Conservation (phyloP, 2,329 filamentous ascomycete species). For the Colletotrichum lindemuthianum region DNA sequence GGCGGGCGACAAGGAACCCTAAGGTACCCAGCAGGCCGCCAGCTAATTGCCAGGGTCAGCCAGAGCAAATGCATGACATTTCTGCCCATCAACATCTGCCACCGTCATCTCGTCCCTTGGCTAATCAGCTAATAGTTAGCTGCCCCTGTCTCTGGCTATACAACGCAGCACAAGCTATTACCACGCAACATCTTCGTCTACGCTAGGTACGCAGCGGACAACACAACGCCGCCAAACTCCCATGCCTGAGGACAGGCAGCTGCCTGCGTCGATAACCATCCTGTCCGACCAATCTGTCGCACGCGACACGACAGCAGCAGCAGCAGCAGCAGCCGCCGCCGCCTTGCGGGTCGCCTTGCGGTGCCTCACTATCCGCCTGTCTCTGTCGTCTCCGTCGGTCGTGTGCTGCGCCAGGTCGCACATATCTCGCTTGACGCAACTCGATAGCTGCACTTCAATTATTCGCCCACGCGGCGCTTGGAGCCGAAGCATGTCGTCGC, state of each 20-base stretch:
- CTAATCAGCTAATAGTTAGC: neutral
- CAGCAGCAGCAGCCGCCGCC: neutral
- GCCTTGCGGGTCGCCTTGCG: too few species aligned
- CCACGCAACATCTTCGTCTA: too few species aligned
- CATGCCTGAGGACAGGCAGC: neutral
- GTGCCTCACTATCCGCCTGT: constrained; percentile 1
- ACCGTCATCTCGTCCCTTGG: constrained; percentile 16
- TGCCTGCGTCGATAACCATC: neutral
- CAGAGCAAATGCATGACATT: constrained; percentile 31
- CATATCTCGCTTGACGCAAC: constrained; percentile 19
- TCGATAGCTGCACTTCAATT: constrained; percentile 6
- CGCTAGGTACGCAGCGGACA: too few species aligned
- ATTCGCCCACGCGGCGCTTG: constrained; percentile 22
- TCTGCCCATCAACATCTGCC: constrained; percentile 18
- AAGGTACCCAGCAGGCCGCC: neutral
- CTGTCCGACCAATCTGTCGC: neutral
- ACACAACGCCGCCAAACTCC: constrained; percentile 3
- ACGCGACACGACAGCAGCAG: constrained; percentile 14
- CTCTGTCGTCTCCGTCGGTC: too few species aligned
- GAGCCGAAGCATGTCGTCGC: constrained; percentile 3
- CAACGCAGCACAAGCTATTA: neutral
- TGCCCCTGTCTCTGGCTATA: neutral
- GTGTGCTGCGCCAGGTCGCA: constrained; percentile 10
- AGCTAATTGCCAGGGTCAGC: constrained; percentile 3
- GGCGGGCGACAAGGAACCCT: neutral